Evolutionary conservation across 495 filamentous ascomycete species (phyloP).

Genomic region (Penicillium angulare): DNA sequence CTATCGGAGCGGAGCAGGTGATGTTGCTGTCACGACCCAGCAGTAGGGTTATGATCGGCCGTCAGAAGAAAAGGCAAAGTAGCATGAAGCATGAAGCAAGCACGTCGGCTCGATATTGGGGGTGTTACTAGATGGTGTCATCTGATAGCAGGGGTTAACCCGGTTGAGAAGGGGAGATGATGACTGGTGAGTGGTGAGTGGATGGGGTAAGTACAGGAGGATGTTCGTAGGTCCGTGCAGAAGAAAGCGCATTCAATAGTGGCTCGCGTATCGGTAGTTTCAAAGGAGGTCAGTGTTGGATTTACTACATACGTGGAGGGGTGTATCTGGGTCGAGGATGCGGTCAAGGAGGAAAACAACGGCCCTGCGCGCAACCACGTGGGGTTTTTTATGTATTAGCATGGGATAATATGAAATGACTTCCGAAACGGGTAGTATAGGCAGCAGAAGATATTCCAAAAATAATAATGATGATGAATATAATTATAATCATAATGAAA

Average conservation of each 20-base stretch:
- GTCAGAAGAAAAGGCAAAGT: not conserved
- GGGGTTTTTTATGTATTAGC: not conserved
- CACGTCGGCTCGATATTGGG: not conserved
- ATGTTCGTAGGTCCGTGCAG: not conserved
- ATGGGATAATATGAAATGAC: not conserved
- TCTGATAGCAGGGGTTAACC: not conserved
- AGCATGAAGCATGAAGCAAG: not conserved
- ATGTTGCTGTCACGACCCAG: not conserved
- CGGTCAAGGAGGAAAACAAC: slow-evolving; percentile 10
- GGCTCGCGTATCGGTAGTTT: too few relatives aligned
- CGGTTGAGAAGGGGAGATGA: not conserved
- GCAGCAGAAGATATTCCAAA: too few relatives aligned
- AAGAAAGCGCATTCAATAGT: not conserved
- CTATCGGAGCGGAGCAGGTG: not conserved
- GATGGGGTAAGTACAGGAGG: too few relatives aligned
- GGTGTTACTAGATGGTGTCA: not conserved
- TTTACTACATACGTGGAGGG: too few relatives aligned
- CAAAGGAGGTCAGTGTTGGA: too few relatives aligned
- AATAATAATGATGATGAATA: too few relatives aligned
- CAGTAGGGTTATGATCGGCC: not conserved
- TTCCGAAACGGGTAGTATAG: too few relatives aligned
- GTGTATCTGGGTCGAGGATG: slow-evolving; percentile 1
- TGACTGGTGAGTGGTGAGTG: not conserved
- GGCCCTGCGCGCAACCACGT: slow-evolving; percentile 18
- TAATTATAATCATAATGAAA: too few relatives aligned